These are phyloP conservation scores for Aspergillus vadensis DNA, from an alignment of 2,329 filamentous ascomycete genomes.

Conservation along the genomic window DNA sequence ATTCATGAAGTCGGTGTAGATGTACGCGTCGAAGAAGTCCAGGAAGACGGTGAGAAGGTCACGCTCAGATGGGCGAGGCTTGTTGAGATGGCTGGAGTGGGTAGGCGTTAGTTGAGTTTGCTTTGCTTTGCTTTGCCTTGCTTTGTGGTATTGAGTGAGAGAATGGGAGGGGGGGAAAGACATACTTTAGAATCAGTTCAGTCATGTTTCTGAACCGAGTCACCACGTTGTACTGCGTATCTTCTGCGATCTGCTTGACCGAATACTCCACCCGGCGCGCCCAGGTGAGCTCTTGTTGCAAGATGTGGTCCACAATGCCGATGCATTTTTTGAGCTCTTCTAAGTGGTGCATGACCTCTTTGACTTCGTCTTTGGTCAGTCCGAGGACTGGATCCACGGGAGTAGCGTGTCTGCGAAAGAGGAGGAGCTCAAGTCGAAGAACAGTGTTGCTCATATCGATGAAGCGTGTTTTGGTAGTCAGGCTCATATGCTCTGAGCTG, in stretches of 20 bases:
- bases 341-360: conserved; percentile 12
- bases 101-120: background rate
- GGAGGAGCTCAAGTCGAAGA: conserved; percentile 24
- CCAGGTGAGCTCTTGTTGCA: conserved; percentile 16
- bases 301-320: conserved; percentile 16
- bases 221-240: conserved; percentile 4
- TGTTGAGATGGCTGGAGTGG: conserved; percentile 21
- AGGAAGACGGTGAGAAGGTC: conserved; percentile 25
- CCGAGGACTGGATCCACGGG: conserved; percentile 7
- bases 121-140: background rate
- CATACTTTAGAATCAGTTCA: conserved; percentile 24
- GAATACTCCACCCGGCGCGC: conserved; percentile 12
- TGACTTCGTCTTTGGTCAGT: conserved; percentile 14
- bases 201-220: conserved; percentile 23
- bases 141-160: background rate
- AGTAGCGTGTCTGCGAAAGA: conserved; percentile 21
- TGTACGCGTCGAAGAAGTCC: conserved; percentile 30
- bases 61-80: conserved; percentile 23
- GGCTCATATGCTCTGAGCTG: conserved; percentile 15
- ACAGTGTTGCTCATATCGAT: conserved; percentile 24
- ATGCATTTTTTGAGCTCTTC: conserved; percentile 20
- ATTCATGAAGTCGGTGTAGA: conserved; percentile 27
- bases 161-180: background rate
- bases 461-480: conserved; percentile 20
- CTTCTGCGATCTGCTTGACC: conserved; percentile 14